Conservation (phyloP, 345 rosid genomes). For the Boechera retrofracta region DNA sequence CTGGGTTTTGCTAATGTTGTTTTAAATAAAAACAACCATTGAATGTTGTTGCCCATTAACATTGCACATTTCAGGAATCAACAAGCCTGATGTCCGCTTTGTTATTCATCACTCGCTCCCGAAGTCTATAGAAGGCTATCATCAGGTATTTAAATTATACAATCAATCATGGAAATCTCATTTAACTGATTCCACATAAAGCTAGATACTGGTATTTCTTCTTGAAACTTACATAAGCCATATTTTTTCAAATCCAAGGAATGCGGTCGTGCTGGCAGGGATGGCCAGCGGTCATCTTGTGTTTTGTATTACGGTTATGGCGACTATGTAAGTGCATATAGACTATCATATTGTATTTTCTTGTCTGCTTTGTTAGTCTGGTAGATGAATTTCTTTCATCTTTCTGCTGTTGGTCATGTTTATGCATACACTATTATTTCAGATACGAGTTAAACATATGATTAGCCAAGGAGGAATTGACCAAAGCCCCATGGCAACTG, state of each 20-base stretch:
- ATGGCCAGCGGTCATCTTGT: conserved; percentile 91
- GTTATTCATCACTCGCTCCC: conserved; percentile 99
- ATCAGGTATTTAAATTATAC: conserved; percentile 64
- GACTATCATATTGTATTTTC: conserved; percentile 20
- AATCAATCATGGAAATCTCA: not conserved
- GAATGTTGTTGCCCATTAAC: conserved; percentile 35
- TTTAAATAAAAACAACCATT: conserved; percentile 9
- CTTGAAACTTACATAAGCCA: conserved; percentile 24
- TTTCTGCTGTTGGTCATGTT: conserved; percentile 19
- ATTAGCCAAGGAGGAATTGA: conserved; percentile 84
- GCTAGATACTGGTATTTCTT: conserved; percentile 13
- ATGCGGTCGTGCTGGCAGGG: conserved; percentile 99
- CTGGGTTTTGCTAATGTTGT: conserved; percentile 35
- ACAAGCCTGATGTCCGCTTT: conserved; percentile 99
- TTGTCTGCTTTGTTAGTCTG: conserved; percentile 4
- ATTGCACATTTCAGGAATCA: conserved; percentile 70
- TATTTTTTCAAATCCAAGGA: conserved; percentile 56
- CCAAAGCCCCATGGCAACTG: conserved; percentile 71
- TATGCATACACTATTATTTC: conserved; percentile 41
- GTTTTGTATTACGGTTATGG: conserved; percentile 89
- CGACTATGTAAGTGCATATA: conserved; percentile 76
- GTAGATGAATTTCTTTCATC: conserved; percentile 5
- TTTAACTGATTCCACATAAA: conserved; percentile 2
- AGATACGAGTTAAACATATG: conserved; percentile 98
- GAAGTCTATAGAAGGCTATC: conserved; percentile 98